Evolutionary conservation across 345 rosid genomes (phyloP).

Genomic region (Murraya paniculata): DNA sequence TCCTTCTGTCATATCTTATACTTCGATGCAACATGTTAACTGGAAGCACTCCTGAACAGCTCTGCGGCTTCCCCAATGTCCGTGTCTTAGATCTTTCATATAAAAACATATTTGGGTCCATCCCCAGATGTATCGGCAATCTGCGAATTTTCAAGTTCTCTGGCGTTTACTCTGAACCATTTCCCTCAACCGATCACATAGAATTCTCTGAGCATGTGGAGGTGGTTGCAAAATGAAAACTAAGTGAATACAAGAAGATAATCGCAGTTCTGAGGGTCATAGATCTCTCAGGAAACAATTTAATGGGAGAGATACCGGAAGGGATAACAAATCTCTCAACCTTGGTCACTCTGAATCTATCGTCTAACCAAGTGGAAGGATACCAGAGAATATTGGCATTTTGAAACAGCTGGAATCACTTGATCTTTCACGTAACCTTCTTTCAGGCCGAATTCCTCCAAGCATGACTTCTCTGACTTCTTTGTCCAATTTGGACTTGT

Average conservation of each 20-base stretch:
- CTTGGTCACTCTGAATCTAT: conserved; percentile 18
- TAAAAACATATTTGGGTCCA: conserved; percentile 7
- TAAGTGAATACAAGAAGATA: not conserved
- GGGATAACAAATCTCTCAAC: conserved; percentile 21
- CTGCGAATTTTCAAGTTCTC: not conserved
- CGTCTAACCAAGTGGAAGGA: conserved; percentile 15
- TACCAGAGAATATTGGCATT: conserved; percentile 4
- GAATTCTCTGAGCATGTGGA: not conserved
- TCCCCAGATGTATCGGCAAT: conserved; percentile 19
- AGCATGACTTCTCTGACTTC: conserved; percentile 17
- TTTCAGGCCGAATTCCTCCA: conserved; percentile 25
- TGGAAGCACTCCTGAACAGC: conserved; percentile 8
- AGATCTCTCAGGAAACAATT: conserved; percentile 21
- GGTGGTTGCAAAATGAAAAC: conserved; percentile 1
- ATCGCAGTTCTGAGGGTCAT: conserved; percentile 1
- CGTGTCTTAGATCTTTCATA: conserved; percentile 13
- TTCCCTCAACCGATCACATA: not conserved
- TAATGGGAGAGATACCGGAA: conserved; percentile 20
- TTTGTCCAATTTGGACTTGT: conserved; percentile 22
- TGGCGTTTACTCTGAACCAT: not conserved
- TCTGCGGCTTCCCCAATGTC: not conserved
- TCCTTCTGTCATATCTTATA: not conserved
- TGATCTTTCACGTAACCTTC: conserved; percentile 27
- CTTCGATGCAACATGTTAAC: conserved; percentile 7
- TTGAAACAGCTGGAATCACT: conserved; percentile 23